Percentiles rank a stretch among this genome's conserved stretches.
These are phyloP conservation scores for Ophiostoma sp. DNA, from an alignment of 2,329 filamentous ascomycete genomes.

Conservation along the genomic window DNA sequence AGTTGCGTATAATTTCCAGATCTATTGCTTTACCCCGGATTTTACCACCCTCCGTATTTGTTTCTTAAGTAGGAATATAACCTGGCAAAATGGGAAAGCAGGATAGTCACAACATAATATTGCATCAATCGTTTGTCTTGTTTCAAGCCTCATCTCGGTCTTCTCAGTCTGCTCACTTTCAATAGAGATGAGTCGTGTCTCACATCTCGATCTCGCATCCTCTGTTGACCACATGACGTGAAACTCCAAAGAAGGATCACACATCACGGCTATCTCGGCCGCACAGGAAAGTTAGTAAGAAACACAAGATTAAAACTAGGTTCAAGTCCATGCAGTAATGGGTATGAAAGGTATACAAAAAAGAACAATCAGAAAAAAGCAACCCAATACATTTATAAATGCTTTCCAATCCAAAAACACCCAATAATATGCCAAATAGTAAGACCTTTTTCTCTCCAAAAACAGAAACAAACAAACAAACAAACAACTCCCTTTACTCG, in stretches of 20 bases:
- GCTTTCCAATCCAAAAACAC: slow-evolving; percentile 17
- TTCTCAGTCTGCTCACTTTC: background rate
- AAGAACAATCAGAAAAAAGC: background rate
- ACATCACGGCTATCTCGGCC: background rate
- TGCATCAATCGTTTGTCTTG: background rate
- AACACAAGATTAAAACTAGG: background rate
- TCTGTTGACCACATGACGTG: background rate
- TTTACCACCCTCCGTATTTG: slow-evolving; percentile 9
- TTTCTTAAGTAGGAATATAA: background rate
- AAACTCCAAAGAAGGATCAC: background rate
- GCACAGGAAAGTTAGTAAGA: background rate
- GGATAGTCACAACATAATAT: background rate
- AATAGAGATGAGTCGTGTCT: background rate
- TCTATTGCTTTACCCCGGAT: slow-evolving; percentile 12
- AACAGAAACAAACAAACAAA: background rate
- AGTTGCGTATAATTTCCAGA: background rate
- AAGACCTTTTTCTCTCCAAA: background rate
- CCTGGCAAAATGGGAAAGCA: background rate
- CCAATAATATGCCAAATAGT: slow-evolving; percentile 3
- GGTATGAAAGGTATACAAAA: slow-evolving; percentile 17
- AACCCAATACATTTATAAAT: background rate
- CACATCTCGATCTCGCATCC: background rate
- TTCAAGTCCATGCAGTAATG: slow-evolving; percentile 12
- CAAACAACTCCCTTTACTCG: background rate
- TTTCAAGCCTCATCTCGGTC: background rate